These are phyloP conservation scores for Ophiostoma himal-ulmi DNA, from an alignment of 2,329 filamentous ascomycete species.

Conservation along the genomic window DNA sequence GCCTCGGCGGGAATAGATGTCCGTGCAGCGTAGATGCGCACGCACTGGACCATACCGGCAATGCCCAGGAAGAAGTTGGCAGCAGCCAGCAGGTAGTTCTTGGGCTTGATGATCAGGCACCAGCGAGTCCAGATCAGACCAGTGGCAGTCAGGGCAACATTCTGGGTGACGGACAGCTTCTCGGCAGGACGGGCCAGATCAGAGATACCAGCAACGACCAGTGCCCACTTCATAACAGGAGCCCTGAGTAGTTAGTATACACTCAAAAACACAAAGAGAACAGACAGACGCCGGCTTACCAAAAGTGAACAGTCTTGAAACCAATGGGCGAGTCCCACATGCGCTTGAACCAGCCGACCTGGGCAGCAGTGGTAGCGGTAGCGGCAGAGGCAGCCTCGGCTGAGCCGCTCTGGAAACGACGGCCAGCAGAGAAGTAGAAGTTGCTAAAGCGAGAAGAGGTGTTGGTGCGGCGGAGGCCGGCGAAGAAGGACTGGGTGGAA, in stretches of 20 bases:
- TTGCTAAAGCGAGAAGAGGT: constrained; percentile 34
- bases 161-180: constrained; percentile 89
- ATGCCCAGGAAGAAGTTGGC: constrained; percentile 97
- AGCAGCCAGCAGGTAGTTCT: constrained; percentile 87
- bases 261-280: background rate
- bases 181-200: constrained; percentile 89
- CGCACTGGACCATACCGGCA: constrained; percentile 77
- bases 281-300: constrained; percentile 46
- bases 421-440: constrained; percentile 39
- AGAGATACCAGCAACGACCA: constrained; percentile 86
- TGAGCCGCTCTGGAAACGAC: constrained; percentile 54
- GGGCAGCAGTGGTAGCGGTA: constrained; percentile 37
- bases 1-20: background rate
- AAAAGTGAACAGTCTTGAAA: constrained; percentile 95
- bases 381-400: constrained; percentile 37
- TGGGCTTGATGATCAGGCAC: constrained; percentile 95
- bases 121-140: constrained; percentile 97
- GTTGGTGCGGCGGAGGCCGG: constrained; percentile 44
- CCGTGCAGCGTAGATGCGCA: constrained; percentile 57
- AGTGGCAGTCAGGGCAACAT: constrained; percentile 80
- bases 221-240: constrained; percentile 92
- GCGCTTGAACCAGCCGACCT: constrained; percentile 61
- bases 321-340: constrained; percentile 80
- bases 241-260: constrained; percentile 53
- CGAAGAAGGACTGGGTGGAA: constrained; percentile 16